Base-by-base conservation (phyloP, 2,329 filamentous ascomycete species). In the Phoma herbarum region DNA sequence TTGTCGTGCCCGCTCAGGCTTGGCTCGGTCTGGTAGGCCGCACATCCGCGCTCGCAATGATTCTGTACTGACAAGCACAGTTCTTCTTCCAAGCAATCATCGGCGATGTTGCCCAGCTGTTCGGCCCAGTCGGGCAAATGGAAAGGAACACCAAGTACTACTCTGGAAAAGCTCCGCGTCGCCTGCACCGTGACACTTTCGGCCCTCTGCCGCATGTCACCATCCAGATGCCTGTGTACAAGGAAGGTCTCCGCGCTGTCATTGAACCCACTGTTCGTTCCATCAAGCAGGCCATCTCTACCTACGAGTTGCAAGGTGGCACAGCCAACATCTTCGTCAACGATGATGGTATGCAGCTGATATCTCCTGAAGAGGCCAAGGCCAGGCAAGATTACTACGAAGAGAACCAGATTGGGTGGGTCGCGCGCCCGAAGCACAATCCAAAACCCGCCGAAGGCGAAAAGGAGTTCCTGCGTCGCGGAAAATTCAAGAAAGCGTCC, bases 221-320 rank as follows among this genome's bases (percentile, higher is more conserved):
- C 3, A 90, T 96, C 41, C 92, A 96, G 72, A 93, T 91, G 75
- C 92, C 92, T 4, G 90, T 96, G 0, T 96, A 95, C 81, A 95
- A 94, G 76, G 92, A 96, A 75, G 91, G 91, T 64, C 83, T 96
- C 2, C 80, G 80, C 33, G 86, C 82, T 61, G 92, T 96, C 75
- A 93, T 93, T 69, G 85, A 83, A 20, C 91, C 91, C 8, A 94
- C 91, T 0, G 86, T 93, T 68, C 87, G 87, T 69, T 93, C 90
- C 2, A 84, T 93, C 77, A 92, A 92, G 78, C 88, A 91, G 70
- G 81, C 81, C 26, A 83, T 83, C 16, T 81, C 80, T 1, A 82
- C 80, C 11, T 83, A 83, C 61, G 81, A 83, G 59, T 77, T 82
- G 67, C 76, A 80, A 61, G 88, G 88, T n/a, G 88, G 88, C 8